Conservation (phyloP, 306 rosid species). For the Quercus robur region DNA sequence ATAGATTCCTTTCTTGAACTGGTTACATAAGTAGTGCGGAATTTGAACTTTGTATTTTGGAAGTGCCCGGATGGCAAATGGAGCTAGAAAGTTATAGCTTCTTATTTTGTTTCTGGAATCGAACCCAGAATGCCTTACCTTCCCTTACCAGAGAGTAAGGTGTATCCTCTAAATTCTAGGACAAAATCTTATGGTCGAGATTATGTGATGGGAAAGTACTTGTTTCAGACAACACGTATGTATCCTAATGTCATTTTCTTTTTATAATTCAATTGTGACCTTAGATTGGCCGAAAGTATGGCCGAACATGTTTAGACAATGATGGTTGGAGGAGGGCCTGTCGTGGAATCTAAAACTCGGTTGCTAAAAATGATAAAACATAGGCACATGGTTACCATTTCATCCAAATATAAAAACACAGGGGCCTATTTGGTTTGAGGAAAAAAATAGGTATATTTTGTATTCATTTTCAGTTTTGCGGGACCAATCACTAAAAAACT, state of each 20-base stretch:
- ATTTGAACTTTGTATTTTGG: background rate
- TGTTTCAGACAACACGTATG: too few species aligned
- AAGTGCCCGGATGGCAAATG: too few species aligned
- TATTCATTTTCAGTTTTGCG: too few species aligned
- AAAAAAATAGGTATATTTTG: too few species aligned
- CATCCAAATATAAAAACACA: background rate
- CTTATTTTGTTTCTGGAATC: too few species aligned
- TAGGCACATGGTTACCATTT: background rate
- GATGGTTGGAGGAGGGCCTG: background rate
- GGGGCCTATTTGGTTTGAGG: background rate
- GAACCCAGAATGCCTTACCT: too few species aligned
- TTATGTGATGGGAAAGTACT: too few species aligned
- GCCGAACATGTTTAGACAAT: background rate
- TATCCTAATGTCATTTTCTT: background rate
- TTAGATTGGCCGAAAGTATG: background rate
- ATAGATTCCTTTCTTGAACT: background rate
- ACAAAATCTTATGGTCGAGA: too few species aligned
- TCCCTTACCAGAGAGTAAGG: background rate
- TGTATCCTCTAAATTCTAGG: background rate
- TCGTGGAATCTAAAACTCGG: background rate
- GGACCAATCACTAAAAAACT: too few species aligned
- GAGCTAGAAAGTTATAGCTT: too few species aligned
- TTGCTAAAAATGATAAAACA: background rate
- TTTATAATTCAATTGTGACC: background rate
- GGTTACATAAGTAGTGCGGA: background rate